phyloP scores from a whole-genome alignment of 371 early-diverging fungal genomes.

The Mucor piriformis region DNA sequence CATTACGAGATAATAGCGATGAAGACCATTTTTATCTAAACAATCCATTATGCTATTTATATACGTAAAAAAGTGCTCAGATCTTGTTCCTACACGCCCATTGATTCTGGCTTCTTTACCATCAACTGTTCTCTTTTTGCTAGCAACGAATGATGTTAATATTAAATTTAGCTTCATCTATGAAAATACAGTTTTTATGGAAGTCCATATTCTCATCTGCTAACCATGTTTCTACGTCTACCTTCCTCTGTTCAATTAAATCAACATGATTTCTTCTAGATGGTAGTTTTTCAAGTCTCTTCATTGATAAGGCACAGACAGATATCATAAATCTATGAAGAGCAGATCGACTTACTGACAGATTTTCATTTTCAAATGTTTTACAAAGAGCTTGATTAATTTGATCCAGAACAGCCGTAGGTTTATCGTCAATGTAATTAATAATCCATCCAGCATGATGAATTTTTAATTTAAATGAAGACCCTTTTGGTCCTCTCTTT shows the following conservation, averaged over 20 bases:
- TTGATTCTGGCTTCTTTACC: conserved; percentile 5
- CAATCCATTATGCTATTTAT: background rate
- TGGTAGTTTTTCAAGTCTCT: background rate
- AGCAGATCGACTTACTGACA: conserved; percentile 1
- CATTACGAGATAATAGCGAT: conserved; percentile 3
- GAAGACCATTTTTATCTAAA: conserved; percentile 11
- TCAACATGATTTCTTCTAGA: background rate
- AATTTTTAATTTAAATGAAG: background rate
- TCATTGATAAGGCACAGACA: background rate
- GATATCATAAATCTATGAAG: conserved; percentile 1
- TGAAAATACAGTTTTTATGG: conserved; percentile 2
- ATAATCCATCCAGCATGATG: conserved; percentile 4
- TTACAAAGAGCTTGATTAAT: conserved; percentile 43
- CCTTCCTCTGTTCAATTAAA: background rate
- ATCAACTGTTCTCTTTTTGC: background rate
- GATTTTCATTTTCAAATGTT: background rate
- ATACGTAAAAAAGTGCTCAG: conserved; percentile 10
- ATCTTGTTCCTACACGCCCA: too few relatives aligned
- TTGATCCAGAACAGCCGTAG: conserved; percentile 81
- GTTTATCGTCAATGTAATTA: conserved; percentile 72
- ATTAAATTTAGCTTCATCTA: conserved; percentile 25
- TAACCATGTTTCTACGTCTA: background rate
- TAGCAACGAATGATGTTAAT: background rate
- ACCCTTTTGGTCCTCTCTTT: background rate
- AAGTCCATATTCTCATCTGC: background rate